phyloP scores from a whole-genome alignment of 257 asterid species.

The Asclepias syriaca region DNA sequence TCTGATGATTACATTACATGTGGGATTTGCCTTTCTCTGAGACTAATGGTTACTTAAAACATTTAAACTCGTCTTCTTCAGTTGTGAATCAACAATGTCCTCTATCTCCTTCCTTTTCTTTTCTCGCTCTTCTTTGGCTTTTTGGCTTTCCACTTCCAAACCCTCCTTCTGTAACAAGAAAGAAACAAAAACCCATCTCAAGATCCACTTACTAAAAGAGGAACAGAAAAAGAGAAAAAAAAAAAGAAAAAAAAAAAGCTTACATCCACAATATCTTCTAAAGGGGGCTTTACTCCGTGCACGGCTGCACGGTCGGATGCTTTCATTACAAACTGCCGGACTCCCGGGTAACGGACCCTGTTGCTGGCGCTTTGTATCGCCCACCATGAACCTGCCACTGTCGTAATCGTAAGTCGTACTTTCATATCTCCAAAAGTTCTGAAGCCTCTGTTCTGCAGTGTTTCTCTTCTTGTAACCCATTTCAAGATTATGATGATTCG shows the following conservation, averaged over 20 bases:
- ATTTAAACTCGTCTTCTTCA: slow-evolving; percentile 21
- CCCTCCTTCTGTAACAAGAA: slow-evolving; percentile 21
- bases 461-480: too few relatives aligned
- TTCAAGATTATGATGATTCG: neutral
- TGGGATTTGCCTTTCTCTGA: neutral
- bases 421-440: neutral
- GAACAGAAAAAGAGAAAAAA: neutral
- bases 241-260: neutral
- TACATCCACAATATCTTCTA: slow-evolving; percentile 37
- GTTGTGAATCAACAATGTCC: slow-evolving; percentile 37
- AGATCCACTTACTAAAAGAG: neutral
- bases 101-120: slow-evolving; percentile 42
- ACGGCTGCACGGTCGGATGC: slow-evolving; percentile 58
- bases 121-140: slow-evolving; percentile 27
- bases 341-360: neutral
- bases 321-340: slow-evolving; percentile 39
- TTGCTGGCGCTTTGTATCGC: neutral
- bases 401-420: neutral
- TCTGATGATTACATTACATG: neutral
- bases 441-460: neutral
- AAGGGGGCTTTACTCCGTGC: slow-evolving; percentile 58
- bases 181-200: neutral
- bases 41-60: too few relatives aligned
- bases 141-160: slow-evolving; percentile 29
- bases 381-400: neutral